These are phyloP conservation scores for Paramyrothecium sp. DNA, from an alignment of 2,329 filamentous ascomycete genomes.

Conservation along the genomic window DNA sequence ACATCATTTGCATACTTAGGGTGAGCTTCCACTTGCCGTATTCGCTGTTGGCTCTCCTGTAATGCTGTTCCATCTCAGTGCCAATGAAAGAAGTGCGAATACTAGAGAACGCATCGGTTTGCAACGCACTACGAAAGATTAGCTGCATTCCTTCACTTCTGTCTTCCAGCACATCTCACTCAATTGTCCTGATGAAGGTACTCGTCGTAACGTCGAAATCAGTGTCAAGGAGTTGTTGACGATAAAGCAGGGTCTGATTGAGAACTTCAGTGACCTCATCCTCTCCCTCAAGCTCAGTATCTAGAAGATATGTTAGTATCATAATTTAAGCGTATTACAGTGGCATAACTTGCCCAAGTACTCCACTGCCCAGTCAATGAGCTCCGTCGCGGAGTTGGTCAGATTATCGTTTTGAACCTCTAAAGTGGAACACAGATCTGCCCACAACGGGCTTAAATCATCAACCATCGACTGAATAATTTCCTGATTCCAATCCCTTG, in stretches of 20 bases:
- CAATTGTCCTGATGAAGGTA: neutral
- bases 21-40: slow-evolving; percentile 20
- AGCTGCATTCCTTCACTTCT: neutral
- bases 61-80: slow-evolving; percentile 31
- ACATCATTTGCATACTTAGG: neutral
- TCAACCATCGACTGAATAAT: slow-evolving; percentile 33
- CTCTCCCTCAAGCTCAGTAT: neutral
- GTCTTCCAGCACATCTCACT: slow-evolving; percentile 2
- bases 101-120: slow-evolving; percentile 30
- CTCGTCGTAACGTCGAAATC: neutral
- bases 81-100: slow-evolving; percentile 36
- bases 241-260: neutral
- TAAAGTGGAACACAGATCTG: slow-evolving; percentile 7
- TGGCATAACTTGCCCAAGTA: neutral
- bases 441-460: slow-evolving; percentile 32
- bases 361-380: neutral
- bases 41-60: slow-evolving; percentile 27
- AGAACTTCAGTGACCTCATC: neutral
- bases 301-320: neutral
- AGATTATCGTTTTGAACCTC: slow-evolving; percentile 2
- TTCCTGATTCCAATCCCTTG: slow-evolving; percentile 45
- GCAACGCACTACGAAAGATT: slow-evolving; percentile 23
- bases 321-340: neutral
- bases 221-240: neutral
- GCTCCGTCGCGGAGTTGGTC: neutral